Evolutionary conservation across 257 asterid species (phyloP).

Genomic region (Gentiana macrophylla): DNA sequence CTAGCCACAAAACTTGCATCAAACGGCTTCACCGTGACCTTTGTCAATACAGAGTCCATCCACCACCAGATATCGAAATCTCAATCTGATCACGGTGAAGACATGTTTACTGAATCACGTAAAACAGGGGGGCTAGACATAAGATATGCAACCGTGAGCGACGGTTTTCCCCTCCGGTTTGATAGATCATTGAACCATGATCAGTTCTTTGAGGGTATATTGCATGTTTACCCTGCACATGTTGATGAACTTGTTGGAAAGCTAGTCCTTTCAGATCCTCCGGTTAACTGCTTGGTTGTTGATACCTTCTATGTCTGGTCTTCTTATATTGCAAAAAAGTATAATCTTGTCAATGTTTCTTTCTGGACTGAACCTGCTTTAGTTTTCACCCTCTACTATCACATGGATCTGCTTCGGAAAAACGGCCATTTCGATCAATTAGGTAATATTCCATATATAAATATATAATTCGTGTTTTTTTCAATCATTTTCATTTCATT

Average conservation of each 20-base stretch:
- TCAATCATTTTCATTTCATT: not conserved
- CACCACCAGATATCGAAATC: too few relatives aligned
- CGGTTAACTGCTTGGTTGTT: conserved; percentile 26
- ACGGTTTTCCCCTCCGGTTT: conserved; percentile 40
- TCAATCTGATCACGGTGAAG: not conserved
- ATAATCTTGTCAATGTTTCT: conserved; percentile 35
- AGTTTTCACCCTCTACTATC: conserved; percentile 36
- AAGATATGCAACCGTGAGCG: conserved; percentile 36
- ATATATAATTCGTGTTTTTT: too few relatives aligned
- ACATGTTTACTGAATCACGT: conserved; percentile 38
- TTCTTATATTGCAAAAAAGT: conserved; percentile 26
- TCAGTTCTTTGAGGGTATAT: conserved; percentile 8
- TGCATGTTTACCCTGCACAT: conserved; percentile 18
- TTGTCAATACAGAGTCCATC: too few relatives aligned
- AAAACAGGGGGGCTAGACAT: conserved; percentile 50
- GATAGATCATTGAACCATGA: conserved; percentile 21
- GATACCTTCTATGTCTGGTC: conserved; percentile 43
- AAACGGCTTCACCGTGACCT: conserved; percentile 5
- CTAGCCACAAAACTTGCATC: conserved; percentile 17
- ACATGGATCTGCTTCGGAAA: conserved; percentile 28
- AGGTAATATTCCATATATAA: conserved; percentile 8
- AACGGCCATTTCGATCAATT: conserved; percentile 37
- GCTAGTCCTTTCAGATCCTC: conserved; percentile 11
- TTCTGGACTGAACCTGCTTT: conserved; percentile 57
- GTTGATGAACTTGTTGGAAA: conserved; percentile 32